A percentile compares a stretch with the other conserved stretches of the same genome.
Evolutionary conservation across 257 asterid species (phyloP).

Genomic region (Striga asiatica): DNA sequence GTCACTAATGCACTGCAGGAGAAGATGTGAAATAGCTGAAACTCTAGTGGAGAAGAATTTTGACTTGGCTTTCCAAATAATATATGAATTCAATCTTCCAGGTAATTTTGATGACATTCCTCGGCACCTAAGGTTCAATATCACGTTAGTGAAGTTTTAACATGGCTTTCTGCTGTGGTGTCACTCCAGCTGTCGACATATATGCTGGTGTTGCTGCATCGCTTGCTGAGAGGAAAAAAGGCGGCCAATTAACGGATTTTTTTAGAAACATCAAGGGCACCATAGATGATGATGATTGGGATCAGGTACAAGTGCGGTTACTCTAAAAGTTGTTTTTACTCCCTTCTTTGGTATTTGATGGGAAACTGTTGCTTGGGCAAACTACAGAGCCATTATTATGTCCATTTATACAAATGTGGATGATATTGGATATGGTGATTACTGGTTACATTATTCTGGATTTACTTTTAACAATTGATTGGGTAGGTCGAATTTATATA

Average conservation of each 20-base stretch:
- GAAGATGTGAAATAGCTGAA: slow-evolving; percentile 96
- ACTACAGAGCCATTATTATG: too few species aligned
- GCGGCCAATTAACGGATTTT: slow-evolving; percentile 89
- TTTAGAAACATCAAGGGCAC: slow-evolving; percentile 91
- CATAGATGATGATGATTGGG: slow-evolving; percentile 95
- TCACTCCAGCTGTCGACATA: slow-evolving; percentile 76
- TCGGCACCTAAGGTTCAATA: background rate
- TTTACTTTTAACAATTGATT: too few species aligned
- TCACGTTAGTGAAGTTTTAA: slow-evolving; percentile 8
- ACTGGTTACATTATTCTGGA: background rate
- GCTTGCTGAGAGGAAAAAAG: slow-evolving; percentile 93
- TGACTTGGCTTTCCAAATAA: slow-evolving; percentile 85
- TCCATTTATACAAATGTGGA: too few species aligned
- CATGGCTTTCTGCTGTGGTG: slow-evolving; percentile 6
- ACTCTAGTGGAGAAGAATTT: slow-evolving; percentile 85
- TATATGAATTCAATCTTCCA: slow-evolving; percentile 83
- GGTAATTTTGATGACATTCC: slow-evolving; percentile 32
- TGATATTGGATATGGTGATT: background rate
- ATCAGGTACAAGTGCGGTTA: slow-evolving; percentile 44
- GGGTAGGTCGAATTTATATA: too few species aligned
- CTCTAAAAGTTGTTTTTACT: slow-evolving; percentile 4
- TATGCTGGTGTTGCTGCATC: slow-evolving; percentile 97
- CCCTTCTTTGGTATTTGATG: slow-evolving; percentile 1
- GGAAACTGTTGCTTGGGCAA: slow-evolving; percentile 6
- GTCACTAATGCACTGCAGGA: slow-evolving; percentile 34